Evolutionary conservation across 2,329 filamentous ascomycete genomes (phyloP).

Genomic region (Trichocomaceae sp.): DNA sequence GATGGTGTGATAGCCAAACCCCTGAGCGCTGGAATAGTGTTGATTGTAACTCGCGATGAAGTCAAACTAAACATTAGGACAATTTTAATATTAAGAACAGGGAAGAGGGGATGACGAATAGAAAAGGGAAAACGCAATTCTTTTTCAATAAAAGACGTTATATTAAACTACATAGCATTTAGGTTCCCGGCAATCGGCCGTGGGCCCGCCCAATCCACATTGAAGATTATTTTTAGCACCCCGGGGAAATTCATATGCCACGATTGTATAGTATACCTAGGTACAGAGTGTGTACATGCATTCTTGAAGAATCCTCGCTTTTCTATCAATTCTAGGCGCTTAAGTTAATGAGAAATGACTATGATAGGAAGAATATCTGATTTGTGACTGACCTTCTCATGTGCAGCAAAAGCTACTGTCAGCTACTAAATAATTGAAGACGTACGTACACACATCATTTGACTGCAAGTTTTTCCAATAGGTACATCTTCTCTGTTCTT

Average conservation of each 20-base stretch:
- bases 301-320: not conserved
- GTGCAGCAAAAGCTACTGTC: too few relatives aligned
- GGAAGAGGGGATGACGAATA: not conserved
- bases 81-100: not conserved
- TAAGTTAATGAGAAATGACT: too few relatives aligned
- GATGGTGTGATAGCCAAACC: not conserved
- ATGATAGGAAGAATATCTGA: too few relatives aligned
- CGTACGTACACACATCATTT: too few relatives aligned
- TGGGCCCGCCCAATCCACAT: constrained; percentile 1
- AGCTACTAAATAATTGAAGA: too few relatives aligned
- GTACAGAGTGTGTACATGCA: not conserved
- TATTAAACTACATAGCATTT: constrained; percentile 2
- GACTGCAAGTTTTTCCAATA: too few relatives aligned
- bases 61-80: not conserved
- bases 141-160: not conserved
- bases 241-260: not conserved
- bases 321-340: not conserved
- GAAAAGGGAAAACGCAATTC: not conserved
- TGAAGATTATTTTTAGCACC: not conserved
- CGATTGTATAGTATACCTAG: not conserved
- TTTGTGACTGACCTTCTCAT: too few relatives aligned
- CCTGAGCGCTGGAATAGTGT: not conserved
- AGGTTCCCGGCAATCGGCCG: not conserved
- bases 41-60: not conserved
- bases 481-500: too few relatives aligned